Evolutionary conservation across 306 rosid genomes (phyloP).

Genomic region (Canavalia gladiata): DNA sequence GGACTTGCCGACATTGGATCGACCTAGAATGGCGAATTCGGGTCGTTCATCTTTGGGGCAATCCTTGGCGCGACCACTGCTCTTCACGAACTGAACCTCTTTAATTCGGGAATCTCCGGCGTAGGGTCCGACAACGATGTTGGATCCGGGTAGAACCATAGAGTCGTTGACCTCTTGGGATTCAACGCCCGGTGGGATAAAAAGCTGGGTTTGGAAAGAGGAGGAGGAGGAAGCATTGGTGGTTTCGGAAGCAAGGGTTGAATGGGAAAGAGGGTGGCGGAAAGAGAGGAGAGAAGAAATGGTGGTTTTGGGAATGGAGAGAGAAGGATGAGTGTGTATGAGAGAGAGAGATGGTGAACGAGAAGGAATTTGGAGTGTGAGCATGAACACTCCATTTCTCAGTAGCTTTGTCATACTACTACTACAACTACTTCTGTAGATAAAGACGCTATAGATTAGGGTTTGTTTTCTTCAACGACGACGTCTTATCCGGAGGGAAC

Average conservation of each 20-base stretch:
- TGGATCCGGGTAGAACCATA: conserved; percentile 78
- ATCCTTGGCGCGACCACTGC: conserved; percentile 77
- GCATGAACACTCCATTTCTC: conserved; percentile 51
- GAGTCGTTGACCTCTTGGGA: conserved; percentile 67
- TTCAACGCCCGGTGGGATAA: conserved; percentile 82
- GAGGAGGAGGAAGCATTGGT: conserved; percentile 45
- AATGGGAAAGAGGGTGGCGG: conserved; percentile 50
- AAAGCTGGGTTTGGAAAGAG: conserved; percentile 55
- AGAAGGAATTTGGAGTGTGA: conserved; percentile 38
- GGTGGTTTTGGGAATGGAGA: conserved; percentile 38
- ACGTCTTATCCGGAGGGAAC: no score
- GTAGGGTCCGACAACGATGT: conserved; percentile 87
- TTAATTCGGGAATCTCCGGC: conserved; percentile 84
- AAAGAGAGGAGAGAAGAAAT: conserved; percentile 46
- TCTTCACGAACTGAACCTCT: conserved; percentile 86
- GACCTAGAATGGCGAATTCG: conserved; percentile 89
- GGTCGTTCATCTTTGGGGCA: conserved; percentile 83
- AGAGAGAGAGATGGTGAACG: conserved; percentile 21
- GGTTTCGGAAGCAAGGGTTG: conserved; percentile 58
- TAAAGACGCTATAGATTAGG: not conserved
- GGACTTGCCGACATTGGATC: conserved; percentile 95
- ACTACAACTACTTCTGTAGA: not conserved
- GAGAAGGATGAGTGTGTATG: not conserved
- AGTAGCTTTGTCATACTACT: conserved; percentile 49
- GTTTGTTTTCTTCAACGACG: conserved; percentile 7